A percentile compares a stretch with the other conserved stretches of the same genome.
These are phyloP conservation scores for Toxicodendron radicans DNA, from an alignment of 345 rosid genomes.

Conservation along the genomic window DNA sequence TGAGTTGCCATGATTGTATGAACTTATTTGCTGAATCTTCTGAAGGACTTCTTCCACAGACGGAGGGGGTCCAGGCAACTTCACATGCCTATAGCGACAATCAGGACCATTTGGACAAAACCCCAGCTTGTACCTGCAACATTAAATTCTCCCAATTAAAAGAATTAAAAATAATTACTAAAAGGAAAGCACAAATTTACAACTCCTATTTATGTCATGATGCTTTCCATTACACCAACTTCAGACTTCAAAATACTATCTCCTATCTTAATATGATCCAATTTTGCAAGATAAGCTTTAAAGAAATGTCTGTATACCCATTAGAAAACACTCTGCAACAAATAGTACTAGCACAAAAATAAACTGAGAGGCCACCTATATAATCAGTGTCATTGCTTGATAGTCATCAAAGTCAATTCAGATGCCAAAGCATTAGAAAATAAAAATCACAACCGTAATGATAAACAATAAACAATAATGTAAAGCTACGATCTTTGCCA, in stretches of 20 bases:
- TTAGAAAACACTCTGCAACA: background rate
- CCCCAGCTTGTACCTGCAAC: conserved; percentile 89
- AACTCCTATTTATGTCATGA: background rate
- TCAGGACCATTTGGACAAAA: conserved; percentile 99
- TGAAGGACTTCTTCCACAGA: conserved; percentile 93
- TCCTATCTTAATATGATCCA: background rate
- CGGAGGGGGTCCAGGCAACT: conserved; percentile 95
- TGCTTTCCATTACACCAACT: background rate
- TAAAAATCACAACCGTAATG: background rate
- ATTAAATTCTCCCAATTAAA: background rate
- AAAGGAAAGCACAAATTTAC: background rate
- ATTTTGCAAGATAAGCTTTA: background rate
- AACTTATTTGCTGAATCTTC: conserved; percentile 84
- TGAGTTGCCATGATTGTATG: conserved; percentile 56
- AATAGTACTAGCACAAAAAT: background rate
- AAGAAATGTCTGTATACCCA: background rate
- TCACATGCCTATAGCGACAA: conserved; percentile 93
- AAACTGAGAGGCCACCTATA: background rate
- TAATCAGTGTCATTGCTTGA: background rate
- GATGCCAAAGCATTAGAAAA: background rate
- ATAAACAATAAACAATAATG: too few relatives aligned
- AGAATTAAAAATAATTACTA: background rate
- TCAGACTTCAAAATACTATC: background rate
- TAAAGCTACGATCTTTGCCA: too few relatives aligned
- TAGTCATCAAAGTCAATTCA: background rate